Conservation (phyloP, 495 filamentous ascomycete species). For the Aspergillus sclerotiicarbonarius region DNA sequence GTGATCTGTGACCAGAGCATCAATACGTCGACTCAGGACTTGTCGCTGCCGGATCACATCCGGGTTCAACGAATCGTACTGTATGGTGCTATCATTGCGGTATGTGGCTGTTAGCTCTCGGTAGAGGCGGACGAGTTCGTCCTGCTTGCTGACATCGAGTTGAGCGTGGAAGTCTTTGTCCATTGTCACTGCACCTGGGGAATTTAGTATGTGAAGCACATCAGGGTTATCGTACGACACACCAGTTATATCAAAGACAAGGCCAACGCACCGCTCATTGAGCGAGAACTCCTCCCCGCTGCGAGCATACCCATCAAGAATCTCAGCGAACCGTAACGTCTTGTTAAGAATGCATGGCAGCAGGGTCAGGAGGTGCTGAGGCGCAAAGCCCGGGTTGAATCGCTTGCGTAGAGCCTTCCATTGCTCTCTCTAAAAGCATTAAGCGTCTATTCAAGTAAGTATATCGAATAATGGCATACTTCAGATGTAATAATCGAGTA, state of each 20-base stretch:
- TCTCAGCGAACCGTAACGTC: slow-evolving; percentile 27
- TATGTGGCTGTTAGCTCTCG: slow-evolving; percentile 5
- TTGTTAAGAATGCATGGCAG: slow-evolving; percentile 37
- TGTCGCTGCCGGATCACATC: background rate
- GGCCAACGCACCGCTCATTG: slow-evolving; percentile 14
- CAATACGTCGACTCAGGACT: background rate
- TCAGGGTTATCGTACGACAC: background rate
- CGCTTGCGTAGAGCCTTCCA: slow-evolving; percentile 39
- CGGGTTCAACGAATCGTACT: background rate
- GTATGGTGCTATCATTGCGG: background rate
- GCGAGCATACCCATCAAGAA: slow-evolving; percentile 24
- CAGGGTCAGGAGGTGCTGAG: slow-evolving; percentile 33
- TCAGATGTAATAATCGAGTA: slow-evolving; percentile 34
- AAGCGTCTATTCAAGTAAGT: background rate
- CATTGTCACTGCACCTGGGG: slow-evolving; percentile 10
- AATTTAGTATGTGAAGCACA: background rate
- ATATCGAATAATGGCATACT: slow-evolving; percentile 11
- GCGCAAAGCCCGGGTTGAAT: slow-evolving; percentile 41
- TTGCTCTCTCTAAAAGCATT: slow-evolving; percentile 15
- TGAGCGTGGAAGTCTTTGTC: slow-evolving; percentile 9
- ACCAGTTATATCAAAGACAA: slow-evolving; percentile 33
- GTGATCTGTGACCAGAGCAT: background rate
- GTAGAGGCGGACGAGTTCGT: slow-evolving; percentile 7
- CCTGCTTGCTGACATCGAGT: background rate
- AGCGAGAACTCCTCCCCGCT: slow-evolving; percentile 22